phyloP scores from a whole-genome alignment of 2,329 filamentous ascomycete genomes.

The Chaetomium sp. region DNA sequence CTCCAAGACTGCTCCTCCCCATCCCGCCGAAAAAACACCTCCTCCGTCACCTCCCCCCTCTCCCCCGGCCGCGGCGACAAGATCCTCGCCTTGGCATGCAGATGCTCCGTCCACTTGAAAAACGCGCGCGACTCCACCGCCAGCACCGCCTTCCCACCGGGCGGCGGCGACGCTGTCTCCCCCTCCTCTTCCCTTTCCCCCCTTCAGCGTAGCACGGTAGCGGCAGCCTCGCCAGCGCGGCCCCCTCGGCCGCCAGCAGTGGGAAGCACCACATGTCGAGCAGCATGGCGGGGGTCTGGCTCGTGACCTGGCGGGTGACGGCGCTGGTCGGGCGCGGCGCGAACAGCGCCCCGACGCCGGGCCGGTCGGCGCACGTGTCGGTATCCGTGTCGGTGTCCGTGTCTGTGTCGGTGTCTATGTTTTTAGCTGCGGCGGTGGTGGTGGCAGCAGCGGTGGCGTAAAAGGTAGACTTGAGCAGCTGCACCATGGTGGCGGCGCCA shows the following conservation, averaged over 20 bases:
- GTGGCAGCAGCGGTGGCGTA: slow-evolving; percentile 56
- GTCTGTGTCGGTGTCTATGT: not conserved
- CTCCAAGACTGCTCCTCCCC: not conserved
- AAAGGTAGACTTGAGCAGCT: slow-evolving; percentile 78
- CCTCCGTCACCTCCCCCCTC: not conserved
- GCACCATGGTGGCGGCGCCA: slow-evolving; percentile 71
- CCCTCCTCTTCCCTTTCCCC: not conserved
- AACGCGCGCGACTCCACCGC: slow-evolving; percentile 77
- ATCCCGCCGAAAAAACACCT: not conserved
- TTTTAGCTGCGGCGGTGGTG: slow-evolving; percentile 31
- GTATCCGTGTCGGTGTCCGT: not conserved
- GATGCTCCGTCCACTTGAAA: slow-evolving; percentile 74
- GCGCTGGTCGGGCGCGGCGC: slow-evolving; percentile 56
- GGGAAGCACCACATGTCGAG: slow-evolving; percentile 84
- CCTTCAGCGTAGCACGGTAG: slow-evolving; percentile 64
- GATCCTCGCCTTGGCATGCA: slow-evolving; percentile 67
- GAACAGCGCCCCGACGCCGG: slow-evolving; percentile 55
- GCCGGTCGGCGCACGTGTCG: not conserved
- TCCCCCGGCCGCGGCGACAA: slow-evolving; percentile 60
- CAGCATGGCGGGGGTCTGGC: slow-evolving; percentile 65
- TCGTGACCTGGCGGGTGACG: slow-evolving; percentile 67
- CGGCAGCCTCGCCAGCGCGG: slow-evolving; percentile 69
- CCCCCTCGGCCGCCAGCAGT: slow-evolving; percentile 62
- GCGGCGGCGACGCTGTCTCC: no score
- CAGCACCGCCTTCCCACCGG: slow-evolving; percentile 42